A percentile compares a stretch with the other conserved stretches of the same genome.
These are phyloP conservation scores for Beta corolliflora DNA, from an alignment of 179 eudicot species.

Conservation along the genomic window DNA sequence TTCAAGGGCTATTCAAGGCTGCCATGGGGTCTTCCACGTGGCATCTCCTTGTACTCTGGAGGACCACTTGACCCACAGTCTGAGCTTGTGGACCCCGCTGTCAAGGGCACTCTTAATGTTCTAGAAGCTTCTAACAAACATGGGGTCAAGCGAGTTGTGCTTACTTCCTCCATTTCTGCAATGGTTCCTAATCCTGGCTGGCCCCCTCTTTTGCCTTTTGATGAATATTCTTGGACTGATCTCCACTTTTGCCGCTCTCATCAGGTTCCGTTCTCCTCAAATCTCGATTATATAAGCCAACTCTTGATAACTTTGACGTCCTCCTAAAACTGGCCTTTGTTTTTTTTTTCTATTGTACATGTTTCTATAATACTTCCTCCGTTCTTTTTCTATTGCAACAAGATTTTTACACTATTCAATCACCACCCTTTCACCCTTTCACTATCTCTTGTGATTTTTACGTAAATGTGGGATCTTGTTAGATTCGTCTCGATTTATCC, in stretches of 20 bases:
- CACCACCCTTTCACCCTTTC: too few relatives aligned
- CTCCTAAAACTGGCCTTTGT: too few relatives aligned
- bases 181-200: conserved; percentile 81
- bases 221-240: conserved; percentile 85
- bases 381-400: too few relatives aligned
- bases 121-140: conserved; percentile 58
- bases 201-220: conserved; percentile 43
- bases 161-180: conserved; percentile 79
- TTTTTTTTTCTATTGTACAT: too few relatives aligned
- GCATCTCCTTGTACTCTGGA: conserved; percentile 82
- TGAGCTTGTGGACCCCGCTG: conserved; percentile 78
- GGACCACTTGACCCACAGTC: conserved; percentile 63
- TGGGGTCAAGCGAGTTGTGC: conserved; percentile 65
- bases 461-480: too few relatives aligned
- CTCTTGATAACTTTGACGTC: too few relatives aligned
- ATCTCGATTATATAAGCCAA: background rate
- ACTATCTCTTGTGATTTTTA: too few relatives aligned
- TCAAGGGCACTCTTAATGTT: conserved; percentile 76
- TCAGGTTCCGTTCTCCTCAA: conserved; percentile 38
- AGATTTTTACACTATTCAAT: too few relatives aligned
- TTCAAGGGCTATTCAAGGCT: conserved; percentile 46
- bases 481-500: too few relatives aligned
- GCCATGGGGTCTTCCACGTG: conserved; percentile 83
- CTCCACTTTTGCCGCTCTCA: conserved; percentile 73
- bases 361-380: too few relatives aligned